Evolutionary conservation across 305 asterid genomes (phyloP), one percentile per base, ranked within the genome.

Genomic region (Fraxinus dipetala): DNA sequence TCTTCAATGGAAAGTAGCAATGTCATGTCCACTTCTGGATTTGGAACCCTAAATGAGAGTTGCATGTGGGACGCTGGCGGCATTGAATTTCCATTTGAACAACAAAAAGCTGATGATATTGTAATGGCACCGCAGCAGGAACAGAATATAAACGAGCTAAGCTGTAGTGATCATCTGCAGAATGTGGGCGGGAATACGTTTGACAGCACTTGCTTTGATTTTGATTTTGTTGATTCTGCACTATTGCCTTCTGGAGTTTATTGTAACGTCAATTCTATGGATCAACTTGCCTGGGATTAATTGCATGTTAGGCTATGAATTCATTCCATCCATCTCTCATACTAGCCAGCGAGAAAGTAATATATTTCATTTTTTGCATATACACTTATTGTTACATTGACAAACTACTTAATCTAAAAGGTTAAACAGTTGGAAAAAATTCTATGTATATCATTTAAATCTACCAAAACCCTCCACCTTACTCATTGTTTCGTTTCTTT

Each of bases 201-300:
- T 48, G 91, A 85, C 14, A 22, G 26, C 26, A 30, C 85, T 72
- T 82, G 80, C 85, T 85, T 87, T 51, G 92, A 90, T 79, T 91
- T 90, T 75, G 94, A 87, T 80, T 92, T 90, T 81, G 74, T 89
- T 85, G 91, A 92, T 82, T 83, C 92, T 79, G 89, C 80, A 73
- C 78, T 89, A 18, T 35, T 87, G 81, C 82, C 91, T 76, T 88
- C 90, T 67, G 91, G 86, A 51, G 63, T 82, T 69, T 91, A 78
- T 76, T 84, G 85, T 76, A 83, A 85, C 73, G 75, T 83, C 80
- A 87, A 81, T 84, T 86, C 90, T 9, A 61, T 90, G 76, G 91
- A 91, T 86, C 93, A 89, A 26, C 89, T 91, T 88, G 92, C 90
- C 85, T 93, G 97, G 96, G 95, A 91, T 79, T 90, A 82, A 30